A percentile compares a stretch with the other conserved stretches of the same genome.
Evolutionary conservation across 352 stramenopile species (phyloP).

Genomic region (Pseudoperonospora humuli): DNA sequence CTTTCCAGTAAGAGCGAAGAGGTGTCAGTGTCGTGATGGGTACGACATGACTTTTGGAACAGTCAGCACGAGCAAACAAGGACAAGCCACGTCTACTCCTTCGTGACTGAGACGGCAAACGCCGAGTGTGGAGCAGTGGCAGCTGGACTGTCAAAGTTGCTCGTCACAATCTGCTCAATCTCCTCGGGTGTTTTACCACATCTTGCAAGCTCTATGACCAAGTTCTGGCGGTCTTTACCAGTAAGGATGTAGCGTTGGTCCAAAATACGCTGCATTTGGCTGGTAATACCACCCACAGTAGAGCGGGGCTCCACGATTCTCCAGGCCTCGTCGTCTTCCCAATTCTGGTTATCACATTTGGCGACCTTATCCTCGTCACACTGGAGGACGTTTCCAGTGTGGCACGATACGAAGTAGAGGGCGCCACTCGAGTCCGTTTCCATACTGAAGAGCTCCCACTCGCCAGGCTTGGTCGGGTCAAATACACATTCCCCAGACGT

Average conservation of each 20-base stretch:
- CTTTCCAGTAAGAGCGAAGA: slow-evolving; percentile 9
- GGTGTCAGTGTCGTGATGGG: not conserved
- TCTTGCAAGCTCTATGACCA: slow-evolving; percentile 23
- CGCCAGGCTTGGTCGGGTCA: slow-evolving; percentile 17
- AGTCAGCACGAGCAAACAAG: too few relatives aligned
- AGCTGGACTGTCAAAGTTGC: slow-evolving; percentile 14
- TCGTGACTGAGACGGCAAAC: slow-evolving; percentile 7
- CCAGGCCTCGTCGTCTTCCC: slow-evolving; percentile 16
- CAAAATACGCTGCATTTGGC: not conserved
- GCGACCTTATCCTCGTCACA: slow-evolving; percentile 11
- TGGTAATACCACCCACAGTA: not conserved
- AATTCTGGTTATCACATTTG: slow-evolving; percentile 20
- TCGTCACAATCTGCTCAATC: slow-evolving; percentile 24
- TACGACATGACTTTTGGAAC: not conserved
- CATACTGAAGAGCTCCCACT: slow-evolving; percentile 29
- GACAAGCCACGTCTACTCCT: slow-evolving; percentile 3
- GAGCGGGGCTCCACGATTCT: slow-evolving; percentile 16
- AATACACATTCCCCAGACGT: slow-evolving; percentile 23
- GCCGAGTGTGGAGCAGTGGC: not conserved
- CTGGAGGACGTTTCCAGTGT: slow-evolving; percentile 23
- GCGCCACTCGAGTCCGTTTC: slow-evolving; percentile 18
- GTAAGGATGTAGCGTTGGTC: slow-evolving; percentile 1
- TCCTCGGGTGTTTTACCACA: slow-evolving; percentile 19
- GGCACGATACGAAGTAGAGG: slow-evolving; percentile 27
- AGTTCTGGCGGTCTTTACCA: slow-evolving; percentile 8